Base-by-base conservation (phyloP, 1,284 basidiomycete genomes). In the Cutaneotrichosporon sp. region DNA sequence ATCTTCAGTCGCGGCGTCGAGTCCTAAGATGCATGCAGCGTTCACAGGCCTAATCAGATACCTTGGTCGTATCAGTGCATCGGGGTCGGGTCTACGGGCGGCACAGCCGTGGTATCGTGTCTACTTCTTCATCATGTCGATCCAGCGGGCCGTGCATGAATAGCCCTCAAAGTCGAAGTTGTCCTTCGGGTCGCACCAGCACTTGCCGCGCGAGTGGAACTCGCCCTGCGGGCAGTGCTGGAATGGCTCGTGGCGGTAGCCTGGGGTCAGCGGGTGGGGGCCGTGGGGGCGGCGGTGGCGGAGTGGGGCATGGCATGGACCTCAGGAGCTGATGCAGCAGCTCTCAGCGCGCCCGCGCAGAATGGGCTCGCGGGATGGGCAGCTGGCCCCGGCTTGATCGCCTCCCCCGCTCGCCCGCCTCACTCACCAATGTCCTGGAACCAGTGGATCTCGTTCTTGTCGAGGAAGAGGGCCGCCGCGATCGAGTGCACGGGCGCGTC, bases 401-500 rank as follows among this genome's bases (percentile, higher is more conserved):
- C 38, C 4, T n/a, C 9, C 22, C 22, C 13, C 22, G 43, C 43
- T 18, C 38, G 38, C 22, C 13, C 22, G 43, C 43, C 18, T 9
- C 10, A 46, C 45, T 46, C 45, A 46, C 45, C 80, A 60, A 81
- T 81, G 67, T 81, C 79, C 45, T 77, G 76, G 78, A 92, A 91
- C 78, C 89, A 91, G 72, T 91, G 88, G 20, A 92, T 81, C 72
- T 90, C 85, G 62, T 88, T 84, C 75, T 84, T 87, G 55, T 81
- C 73, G 2, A 87, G 85, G 69, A 93, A 90, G 24, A 92, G 75
- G 0, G 88, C 85, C 0, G 85, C 89, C 1, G 88, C 91, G 60
- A 93, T 90, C 56, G 87, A 89, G 71, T 92, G 90, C 9, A 93
- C 84, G 4, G 91, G 92, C 9, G 92, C 92, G 73, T 94, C 91